Percentiles rank a stretch among this genome's conserved stretches.
Conservation (phyloP, 2,329 filamentous ascomycete species). For the Didymella arachidicola region DNA sequence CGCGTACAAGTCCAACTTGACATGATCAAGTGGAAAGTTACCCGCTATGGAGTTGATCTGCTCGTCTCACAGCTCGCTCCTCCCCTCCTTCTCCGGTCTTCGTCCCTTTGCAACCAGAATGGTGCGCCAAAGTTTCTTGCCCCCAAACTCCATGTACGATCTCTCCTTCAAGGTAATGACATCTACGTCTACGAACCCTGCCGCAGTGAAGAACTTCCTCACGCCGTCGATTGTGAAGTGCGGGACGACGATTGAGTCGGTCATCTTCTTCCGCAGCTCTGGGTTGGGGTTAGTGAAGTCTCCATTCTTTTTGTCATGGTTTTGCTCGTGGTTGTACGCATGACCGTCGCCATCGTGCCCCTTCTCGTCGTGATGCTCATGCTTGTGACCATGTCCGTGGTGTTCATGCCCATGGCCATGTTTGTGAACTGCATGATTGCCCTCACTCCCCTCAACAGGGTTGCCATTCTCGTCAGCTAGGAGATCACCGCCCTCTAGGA, state of each 20-base stretch:
- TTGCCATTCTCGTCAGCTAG: constrained; percentile 39
- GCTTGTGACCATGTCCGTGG: constrained; percentile 24
- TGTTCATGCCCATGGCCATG: constrained; percentile 37
- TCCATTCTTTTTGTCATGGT: constrained; percentile 15
- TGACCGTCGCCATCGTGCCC: constrained; percentile 8
- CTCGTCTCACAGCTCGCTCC: constrained; percentile 34
- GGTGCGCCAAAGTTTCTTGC: constrained; percentile 52
- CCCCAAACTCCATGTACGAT: constrained; percentile 55
- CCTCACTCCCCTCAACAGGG: constrained; percentile 33
- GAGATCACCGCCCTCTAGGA: constrained; percentile 62
- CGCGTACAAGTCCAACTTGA: not conserved
- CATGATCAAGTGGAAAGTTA: too few relatives aligned
- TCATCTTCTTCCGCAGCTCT: constrained; percentile 43
- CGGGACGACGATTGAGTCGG: constrained; percentile 67
- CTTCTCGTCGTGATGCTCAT: constrained; percentile 15
- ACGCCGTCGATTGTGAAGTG: constrained; percentile 71
- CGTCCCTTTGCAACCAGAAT: constrained; percentile 62
- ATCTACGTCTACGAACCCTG: constrained; percentile 66
- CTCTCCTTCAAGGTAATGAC: constrained; percentile 63
- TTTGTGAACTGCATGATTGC: constrained; percentile 31
- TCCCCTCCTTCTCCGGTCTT: constrained; percentile 47
- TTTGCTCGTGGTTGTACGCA: constrained; percentile 9
- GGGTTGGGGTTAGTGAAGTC: constrained; percentile 20
- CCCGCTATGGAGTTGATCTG: not conserved
- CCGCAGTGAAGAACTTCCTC: constrained; percentile 67